A percentile compares a stretch with the other conserved stretches of the same genome.
Conservation (phyloP, 78 protist genomes). For the Dictyostelium capitatum region DNA sequence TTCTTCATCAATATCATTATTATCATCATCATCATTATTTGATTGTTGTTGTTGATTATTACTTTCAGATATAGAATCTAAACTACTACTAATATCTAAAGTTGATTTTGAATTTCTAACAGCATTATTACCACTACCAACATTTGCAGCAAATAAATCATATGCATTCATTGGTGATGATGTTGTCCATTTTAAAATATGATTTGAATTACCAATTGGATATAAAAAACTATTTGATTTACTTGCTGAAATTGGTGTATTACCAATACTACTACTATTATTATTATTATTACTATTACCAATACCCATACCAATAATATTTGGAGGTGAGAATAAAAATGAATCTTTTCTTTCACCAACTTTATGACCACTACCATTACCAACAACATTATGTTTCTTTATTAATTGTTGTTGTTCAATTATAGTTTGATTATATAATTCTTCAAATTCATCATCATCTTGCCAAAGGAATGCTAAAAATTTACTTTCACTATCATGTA, state of each 20-base stretch:
- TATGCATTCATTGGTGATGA: slow-evolving; percentile 31
- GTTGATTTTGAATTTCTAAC: slow-evolving; percentile 39
- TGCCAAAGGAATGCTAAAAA: slow-evolving; percentile 67
- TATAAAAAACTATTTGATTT: slow-evolving; percentile 30
- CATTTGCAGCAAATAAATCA: slow-evolving; percentile 36
- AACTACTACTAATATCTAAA: slow-evolving; percentile 24
- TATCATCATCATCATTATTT: background rate
- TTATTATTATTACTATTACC: background rate
- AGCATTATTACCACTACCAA: background rate
- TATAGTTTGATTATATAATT: background rate
- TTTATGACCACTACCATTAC: background rate
- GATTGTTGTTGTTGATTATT: background rate
- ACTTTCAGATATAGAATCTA: background rate
- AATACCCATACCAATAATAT: background rate
- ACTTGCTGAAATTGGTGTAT: slow-evolving; percentile 27
- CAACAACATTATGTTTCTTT: background rate
- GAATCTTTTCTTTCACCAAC: background rate
- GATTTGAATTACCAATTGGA: slow-evolving; percentile 30
- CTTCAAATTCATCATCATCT: slow-evolving; percentile 27
- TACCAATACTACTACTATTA: background rate
- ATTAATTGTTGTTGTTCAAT: slow-evolving; percentile 31
- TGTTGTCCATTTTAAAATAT: slow-evolving; percentile 57
- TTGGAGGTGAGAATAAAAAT: slow-evolving; percentile 5
- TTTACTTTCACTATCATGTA: slow-evolving; percentile 49
- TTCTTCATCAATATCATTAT: background rate